These are phyloP conservation scores for Tilletia indica DNA, from an alignment of 1,284 basidiomycete species.

Conservation along the genomic window DNA sequence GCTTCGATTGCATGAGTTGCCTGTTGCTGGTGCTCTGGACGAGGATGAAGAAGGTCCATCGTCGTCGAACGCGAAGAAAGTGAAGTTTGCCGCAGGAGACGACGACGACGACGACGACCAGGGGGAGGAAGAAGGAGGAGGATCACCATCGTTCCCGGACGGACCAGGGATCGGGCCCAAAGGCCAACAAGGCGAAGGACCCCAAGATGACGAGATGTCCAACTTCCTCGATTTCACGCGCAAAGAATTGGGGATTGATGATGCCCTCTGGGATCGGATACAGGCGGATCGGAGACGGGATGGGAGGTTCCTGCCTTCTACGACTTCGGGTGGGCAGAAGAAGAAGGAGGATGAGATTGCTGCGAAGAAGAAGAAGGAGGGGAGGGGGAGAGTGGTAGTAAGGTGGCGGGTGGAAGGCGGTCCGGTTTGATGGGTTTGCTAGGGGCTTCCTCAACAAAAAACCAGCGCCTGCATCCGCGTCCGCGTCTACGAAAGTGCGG, in stretches of 20 bases:
- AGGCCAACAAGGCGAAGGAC: neutral
- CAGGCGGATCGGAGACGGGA: constrained; percentile 6
- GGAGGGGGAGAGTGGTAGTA: neutral
- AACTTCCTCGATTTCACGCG: constrained; percentile 3
- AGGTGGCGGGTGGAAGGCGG: neutral
- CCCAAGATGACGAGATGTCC: constrained; percentile 4
- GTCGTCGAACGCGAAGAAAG: neutral
- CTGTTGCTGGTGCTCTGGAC: neutral
- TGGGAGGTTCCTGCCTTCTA: neutral
- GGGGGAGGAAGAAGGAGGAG: neutral
- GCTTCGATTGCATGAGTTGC: neutral
- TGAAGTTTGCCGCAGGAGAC: neutral
- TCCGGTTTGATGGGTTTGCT: constrained; percentile 7
- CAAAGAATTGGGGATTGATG: constrained; percentile 4
- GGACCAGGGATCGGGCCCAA: neutral
- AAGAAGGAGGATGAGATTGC: neutral
- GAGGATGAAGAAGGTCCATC: neutral
- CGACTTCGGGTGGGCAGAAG: neutral
- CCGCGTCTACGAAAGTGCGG: neutral
- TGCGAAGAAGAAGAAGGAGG: too few relatives aligned
- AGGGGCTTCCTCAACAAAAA: constrained; percentile 12
- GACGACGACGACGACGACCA: neutral
- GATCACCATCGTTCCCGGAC: neutral
- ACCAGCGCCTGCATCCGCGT: too few relatives aligned
- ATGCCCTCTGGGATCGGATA: constrained; percentile 5